Evolutionary conservation across 148 eudicot genomes (phyloP), one percentile per base, ranked within the genome.

Genomic region (Heliosperma pusillum): DNA sequence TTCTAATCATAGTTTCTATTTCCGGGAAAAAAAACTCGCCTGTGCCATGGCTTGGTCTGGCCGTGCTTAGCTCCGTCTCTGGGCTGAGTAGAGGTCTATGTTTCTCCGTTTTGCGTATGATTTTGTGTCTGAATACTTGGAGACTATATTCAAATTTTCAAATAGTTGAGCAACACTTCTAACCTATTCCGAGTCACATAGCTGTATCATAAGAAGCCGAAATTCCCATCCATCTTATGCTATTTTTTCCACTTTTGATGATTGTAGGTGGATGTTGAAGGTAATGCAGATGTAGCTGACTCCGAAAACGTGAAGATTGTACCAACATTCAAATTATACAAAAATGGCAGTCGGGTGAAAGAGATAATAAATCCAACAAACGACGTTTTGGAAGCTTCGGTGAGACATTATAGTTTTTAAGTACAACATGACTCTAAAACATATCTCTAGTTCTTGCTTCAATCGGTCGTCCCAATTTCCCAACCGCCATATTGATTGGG

Each of bases 271-370:
- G 90, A 95, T 87, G 80, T 90, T 55, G 93, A 83, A 79, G 84
- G 84, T 78, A 83, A 77, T 81, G 81, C 83, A 0, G 87, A 76
- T 12, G 67, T 92, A 57, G 96, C 93, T 24, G 69, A 75, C 11
- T 85, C 89, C 2, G 93, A 95, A 79, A 89, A 79, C 21, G 92
- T 91, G 70, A 86, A 82, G 76, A 81, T 83, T n/a, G 89, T 83
- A 25, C 97, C 98, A 10, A 92, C 97, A 7, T 72, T 95, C 85
- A 95, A 86, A 86, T 86, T 95, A 53, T 95, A 95, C 86, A 92
- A 82, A 80, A 89, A 85, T 3, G 93, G 97, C 21, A 82, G 61
- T 70, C 82, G 89, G 60, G 82, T 92, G 69, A 92, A 92, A 81
- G 98, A 92, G 79, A 85, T 95, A 76, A 76, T 92, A 50, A 86